These are phyloP conservation scores for Herpotrichia juniperi DNA, from an alignment of 2,329 filamentous ascomycete species.

Conservation along the genomic window DNA sequence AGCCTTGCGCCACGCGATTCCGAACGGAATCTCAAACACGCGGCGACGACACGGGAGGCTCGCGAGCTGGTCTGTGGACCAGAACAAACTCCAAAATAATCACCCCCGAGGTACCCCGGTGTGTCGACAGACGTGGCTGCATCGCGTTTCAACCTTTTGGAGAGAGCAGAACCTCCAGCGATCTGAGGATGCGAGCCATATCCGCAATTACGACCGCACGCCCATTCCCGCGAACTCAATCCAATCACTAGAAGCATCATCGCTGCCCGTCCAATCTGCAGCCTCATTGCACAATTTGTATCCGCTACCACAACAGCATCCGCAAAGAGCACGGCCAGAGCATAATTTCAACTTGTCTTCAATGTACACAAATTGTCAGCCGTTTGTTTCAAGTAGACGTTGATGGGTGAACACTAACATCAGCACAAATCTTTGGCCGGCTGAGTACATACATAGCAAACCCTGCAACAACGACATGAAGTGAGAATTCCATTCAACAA, in stretches of 20 bases:
- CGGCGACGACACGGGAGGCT: conserved; percentile 11
- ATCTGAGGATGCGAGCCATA: neutral
- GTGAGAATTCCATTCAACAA: neutral
- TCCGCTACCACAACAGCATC: neutral
- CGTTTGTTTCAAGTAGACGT: conserved; percentile 3
- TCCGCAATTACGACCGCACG: neutral
- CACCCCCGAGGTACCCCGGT: neutral
- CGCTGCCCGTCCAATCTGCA: neutral
- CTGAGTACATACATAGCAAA: neutral
- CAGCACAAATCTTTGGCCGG: neutral
- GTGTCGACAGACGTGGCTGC: neutral
- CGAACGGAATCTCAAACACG: conserved; percentile 7
- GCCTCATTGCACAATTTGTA: neutral
- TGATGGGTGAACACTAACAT: conserved; percentile 1
- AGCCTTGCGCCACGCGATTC: conserved; percentile 16
- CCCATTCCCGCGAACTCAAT: conserved; percentile 1
- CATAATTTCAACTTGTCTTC: neutral
- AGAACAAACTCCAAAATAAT: conserved; percentile 1
- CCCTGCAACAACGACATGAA: neutral
- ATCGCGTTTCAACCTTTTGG: neutral
- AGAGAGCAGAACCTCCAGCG: neutral
- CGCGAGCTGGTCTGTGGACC: conserved; percentile 10
- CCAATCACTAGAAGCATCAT: conserved; percentile 1
- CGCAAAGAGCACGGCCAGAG: neutral
- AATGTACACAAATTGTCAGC: neutral